Percentiles rank a stretch among this genome's conserved stretches.
These are phyloP conservation scores for Cyberlindnera amylophila DNA, from an alignment of 805 yeast genomes.

Conservation along the genomic window DNA sequence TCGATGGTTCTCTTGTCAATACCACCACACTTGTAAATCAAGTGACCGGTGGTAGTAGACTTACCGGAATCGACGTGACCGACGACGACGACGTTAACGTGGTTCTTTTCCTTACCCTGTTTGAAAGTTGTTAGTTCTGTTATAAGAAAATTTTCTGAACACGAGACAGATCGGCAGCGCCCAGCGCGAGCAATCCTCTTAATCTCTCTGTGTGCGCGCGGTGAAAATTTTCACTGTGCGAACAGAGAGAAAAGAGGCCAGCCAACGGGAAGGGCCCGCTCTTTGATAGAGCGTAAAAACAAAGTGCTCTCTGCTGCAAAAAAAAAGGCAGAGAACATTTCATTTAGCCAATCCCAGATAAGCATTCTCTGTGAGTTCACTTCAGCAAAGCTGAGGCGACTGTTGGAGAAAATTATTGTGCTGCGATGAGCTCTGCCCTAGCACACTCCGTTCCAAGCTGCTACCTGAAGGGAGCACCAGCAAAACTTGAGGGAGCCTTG, in stretches of 20 bases:
- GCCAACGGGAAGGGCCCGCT: not conserved
- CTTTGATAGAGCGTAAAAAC: no score
- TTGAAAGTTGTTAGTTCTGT: constrained; percentile 5
- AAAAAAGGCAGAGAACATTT: no score
- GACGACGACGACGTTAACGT: constrained; percentile 99
- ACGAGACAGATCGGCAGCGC: not conserved
- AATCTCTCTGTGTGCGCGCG: not conserved
- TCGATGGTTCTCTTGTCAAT: constrained; percentile 98
- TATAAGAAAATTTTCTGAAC: not conserved
- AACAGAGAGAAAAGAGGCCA: not conserved
- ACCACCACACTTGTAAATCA: constrained; percentile 99
- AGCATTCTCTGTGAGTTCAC: no score
- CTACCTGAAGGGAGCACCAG: no score
- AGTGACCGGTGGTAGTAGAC: constrained; percentile 99
- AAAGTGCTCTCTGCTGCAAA: no score
- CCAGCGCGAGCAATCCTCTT: not conserved
- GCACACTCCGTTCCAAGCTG: no score
- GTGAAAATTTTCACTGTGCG: no score
- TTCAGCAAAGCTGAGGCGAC: no score
- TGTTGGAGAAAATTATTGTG: no score
- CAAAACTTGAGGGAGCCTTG: no score
- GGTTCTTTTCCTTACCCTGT: constrained; percentile 93
- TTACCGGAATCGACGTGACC: constrained; percentile 99
- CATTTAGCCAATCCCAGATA: no score
- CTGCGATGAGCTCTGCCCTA: no score